Base-by-base conservation (phyloP, 192 early-diverging fungal species). In the Obelidium mucronatum region DNA sequence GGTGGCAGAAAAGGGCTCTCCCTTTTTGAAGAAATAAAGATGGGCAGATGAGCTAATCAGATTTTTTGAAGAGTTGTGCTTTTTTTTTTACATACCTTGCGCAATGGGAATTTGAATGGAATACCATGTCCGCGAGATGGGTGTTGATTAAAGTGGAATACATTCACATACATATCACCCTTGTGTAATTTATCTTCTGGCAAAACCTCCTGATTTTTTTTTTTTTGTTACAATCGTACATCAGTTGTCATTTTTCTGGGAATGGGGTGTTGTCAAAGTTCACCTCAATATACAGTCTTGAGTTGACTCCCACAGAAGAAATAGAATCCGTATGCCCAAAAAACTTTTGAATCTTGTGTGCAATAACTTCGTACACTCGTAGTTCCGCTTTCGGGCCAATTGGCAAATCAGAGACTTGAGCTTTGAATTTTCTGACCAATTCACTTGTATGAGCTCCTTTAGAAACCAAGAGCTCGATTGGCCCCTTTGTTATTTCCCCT, bases 111-210 rank as follows among this genome's bases (percentile, higher is more conserved):
- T 65, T 84, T 84, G 83, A 98, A 97, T 28, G 97, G 97, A 51
- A 94, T 83, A 53, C 94, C 87, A 79, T 97, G 94, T 13, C 85
- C 74, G 37, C 87, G 86, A 15, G 61, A 40, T 13, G 89, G 81
- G 34, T 94, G 90, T 67, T 89, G 86, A 59, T 88, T 81, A 78
- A 92, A 96, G 77, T 96, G 94, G 83, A 92, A 92, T 26, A 93
- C 93, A 24, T 82, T 56, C n/a, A 78, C 70, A 13, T 67, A 72
- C 2, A 33, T 72, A 30, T 77, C 76, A 1, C 70, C 71, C 34
- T 64, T 69, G 28, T 4, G 37, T 42, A 76, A 36, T 52, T 65
- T 74, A 36, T 75, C 74, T 53, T 65, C 61, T 2, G 64, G 37
- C 51, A 55, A 11, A 75, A 53, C 24, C 8, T 67, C 64, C 74